Base-by-base conservation (phyloP, 495 filamentous ascomycete species). In the Venustampulla echinocandica region DNA sequence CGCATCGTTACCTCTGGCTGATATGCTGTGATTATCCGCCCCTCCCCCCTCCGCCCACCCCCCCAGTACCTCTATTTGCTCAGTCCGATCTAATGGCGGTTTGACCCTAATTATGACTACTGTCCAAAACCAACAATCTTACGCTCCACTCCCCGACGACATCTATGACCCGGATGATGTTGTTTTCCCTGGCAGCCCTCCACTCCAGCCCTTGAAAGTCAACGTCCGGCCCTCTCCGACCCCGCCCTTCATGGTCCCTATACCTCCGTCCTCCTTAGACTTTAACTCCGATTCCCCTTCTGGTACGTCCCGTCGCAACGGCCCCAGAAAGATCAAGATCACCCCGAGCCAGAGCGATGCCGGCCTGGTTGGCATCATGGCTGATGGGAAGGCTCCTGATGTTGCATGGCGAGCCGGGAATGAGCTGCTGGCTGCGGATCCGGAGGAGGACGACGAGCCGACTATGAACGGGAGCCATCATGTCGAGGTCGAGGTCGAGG, bases 341-440 rank as follows among this genome's bases (percentile, higher is more conserved):
- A 36, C 33, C 13, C 40, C 46, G 3, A 49, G 57, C 47, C 69
- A 65, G 50, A 76, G 72, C 55, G 73, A 80, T 72, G 73, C 64
- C 34, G 69, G 77, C 40, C 59, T 80, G 51, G 64, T 80, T 27
- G 56, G 60, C 21, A 64, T 68, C 49, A 69, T 80, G 41, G 72
- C 64, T 56, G 67, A 64, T 47, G 67, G 73, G 47, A 69, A 69
- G 49, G 61, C 60, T 25, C 60, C 57, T 13, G 66, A 75, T 30
- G 64, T 75, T 50, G 67, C 70, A 48, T 50, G 59, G 38, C 52
- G 65, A 51, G 71, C 66, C 14, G 70, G 66, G 34, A 49, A 52
- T 21, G 46, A 64, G 28, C 61, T 61, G 45, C 53, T 69, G 37
- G 56, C 61, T 25, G 27, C 7, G 7, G 27, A 7, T 66, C 60